Conservation (phyloP, 768 basidiomycete species). For the Russula abietina region DNA sequence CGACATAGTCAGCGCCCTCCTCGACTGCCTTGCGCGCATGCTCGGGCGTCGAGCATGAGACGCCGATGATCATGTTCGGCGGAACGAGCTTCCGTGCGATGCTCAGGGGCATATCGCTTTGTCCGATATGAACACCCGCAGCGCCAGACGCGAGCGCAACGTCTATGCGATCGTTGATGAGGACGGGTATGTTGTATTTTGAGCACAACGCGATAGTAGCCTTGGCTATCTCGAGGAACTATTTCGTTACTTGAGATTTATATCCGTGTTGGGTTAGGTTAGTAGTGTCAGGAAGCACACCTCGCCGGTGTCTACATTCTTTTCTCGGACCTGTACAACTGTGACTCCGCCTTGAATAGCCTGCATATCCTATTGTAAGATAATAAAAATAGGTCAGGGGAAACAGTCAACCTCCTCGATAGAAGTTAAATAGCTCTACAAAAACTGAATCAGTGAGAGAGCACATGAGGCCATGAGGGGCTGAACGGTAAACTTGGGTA, state of each 20-base stretch:
- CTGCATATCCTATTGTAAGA: constrained; percentile 34
- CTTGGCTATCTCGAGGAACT: constrained; percentile 75
- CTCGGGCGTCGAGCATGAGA: constrained; percentile 64
- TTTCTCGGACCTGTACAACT: constrained; percentile 86
- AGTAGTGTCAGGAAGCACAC: constrained; percentile 37
- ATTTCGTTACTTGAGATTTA: not conserved
- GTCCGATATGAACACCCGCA: constrained; percentile 84
- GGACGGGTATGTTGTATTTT: constrained; percentile 69
- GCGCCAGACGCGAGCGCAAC: constrained; percentile 74
- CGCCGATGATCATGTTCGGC: constrained; percentile 64
- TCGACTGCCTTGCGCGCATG: constrained; percentile 59
- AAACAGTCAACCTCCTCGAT: constrained; percentile 15
- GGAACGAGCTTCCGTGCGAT: constrained; percentile 67
- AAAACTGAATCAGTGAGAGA: not conserved
- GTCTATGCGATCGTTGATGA: constrained; percentile 87
- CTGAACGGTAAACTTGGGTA: constrained; percentile 30
- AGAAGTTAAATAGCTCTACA: constrained; percentile 12
- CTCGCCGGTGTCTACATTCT: constrained; percentile 72
- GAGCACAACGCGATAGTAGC: constrained; percentile 67
- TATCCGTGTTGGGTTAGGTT: not conserved
- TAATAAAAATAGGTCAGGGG: not conserved
- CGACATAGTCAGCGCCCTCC: constrained; percentile 76
- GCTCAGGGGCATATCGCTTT: constrained; percentile 72
- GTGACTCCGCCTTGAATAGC: constrained; percentile 84
- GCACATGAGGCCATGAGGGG: not conserved